Evolutionary conservation across 2,329 filamentous ascomycete species (phyloP).

Genomic region (Curvularia lunata): DNA sequence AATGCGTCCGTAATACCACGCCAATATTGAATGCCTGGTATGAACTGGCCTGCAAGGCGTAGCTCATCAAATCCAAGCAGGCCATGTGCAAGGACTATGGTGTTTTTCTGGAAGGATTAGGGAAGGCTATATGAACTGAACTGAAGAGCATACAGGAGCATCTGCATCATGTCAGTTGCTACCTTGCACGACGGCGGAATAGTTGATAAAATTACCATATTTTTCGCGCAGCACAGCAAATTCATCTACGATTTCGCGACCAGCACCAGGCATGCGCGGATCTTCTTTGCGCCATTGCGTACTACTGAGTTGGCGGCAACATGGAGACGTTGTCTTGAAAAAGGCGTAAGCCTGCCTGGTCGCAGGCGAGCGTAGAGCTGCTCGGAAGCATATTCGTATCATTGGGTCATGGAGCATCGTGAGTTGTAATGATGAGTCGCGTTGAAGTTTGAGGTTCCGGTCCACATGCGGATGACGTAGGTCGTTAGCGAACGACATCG

Average conservation of each 20-base stretch:
- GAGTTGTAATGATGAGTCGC: conserved; percentile 10
- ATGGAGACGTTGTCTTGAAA: conserved; percentile 4
- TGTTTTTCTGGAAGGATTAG: conserved; percentile 53
- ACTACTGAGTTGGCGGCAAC: conserved; percentile 31
- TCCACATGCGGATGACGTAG: conserved; percentile 35
- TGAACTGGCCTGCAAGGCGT: conserved; percentile 58
- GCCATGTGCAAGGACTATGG: conserved; percentile 69
- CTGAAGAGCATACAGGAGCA: conserved; percentile 36
- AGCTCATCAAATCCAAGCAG: conserved; percentile 70
- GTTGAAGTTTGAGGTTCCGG: conserved; percentile 21
- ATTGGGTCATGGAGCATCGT: conserved; percentile 34
- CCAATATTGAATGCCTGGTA: conserved; percentile 69
- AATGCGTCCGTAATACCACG: conserved; percentile 67
- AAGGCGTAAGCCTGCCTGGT: neutral
- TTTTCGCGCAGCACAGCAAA: conserved; percentile 64
- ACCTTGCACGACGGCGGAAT: no score
- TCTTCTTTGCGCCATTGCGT: conserved; percentile 47
- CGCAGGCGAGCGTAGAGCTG: conserved; percentile 33
- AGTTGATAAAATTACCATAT: conserved; percentile 56
- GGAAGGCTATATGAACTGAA: conserved; percentile 37
- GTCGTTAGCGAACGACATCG: conserved; percentile 7
- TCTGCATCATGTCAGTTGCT: conserved; percentile 34
- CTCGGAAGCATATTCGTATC: conserved; percentile 40
- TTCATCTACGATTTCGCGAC: conserved; percentile 63
- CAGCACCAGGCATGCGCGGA: conserved; percentile 59